These are phyloP conservation scores for Amphirosellinia nigrospora DNA, from an alignment of 495 filamentous ascomycete species.

Conservation along the genomic window DNA sequence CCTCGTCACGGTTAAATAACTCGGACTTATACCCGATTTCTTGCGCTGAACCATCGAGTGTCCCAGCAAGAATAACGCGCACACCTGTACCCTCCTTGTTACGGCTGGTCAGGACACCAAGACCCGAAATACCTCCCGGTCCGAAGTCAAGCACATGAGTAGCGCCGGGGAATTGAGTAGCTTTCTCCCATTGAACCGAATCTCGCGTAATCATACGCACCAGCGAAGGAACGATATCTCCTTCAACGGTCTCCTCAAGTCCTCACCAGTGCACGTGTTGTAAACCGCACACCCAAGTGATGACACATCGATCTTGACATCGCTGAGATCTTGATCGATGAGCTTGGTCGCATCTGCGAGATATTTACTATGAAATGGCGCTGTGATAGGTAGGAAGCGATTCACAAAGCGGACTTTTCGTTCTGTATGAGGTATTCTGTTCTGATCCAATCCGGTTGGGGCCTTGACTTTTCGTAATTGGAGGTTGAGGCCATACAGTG, in stretches of 20 bases:
- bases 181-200: conserved; percentile 91
- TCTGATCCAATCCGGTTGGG: conserved; percentile 94
- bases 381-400: conserved; percentile 95
- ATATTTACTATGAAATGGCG: conserved; percentile 97
- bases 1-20: conserved; percentile 92
- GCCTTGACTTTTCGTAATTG: conserved; percentile 96
- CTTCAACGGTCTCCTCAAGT: conserved; percentile 69
- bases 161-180: conserved; percentile 84
- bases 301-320: conserved; percentile 71
- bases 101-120: conserved; percentile 94
- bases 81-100: conserved; percentile 99
- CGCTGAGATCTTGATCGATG: conserved; percentile 85
- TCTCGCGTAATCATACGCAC: conserved; percentile 93
- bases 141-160: conserved; percentile 97
- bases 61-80: conserved; percentile 89
- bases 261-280: conserved; percentile 83
- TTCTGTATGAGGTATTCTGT: conserved; percentile 89
- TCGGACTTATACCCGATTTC: conserved; percentile 98
- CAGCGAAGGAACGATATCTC: conserved; percentile 77
- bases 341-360: conserved; percentile 77
- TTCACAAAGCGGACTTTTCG: conserved; percentile 96
- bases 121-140: conserved; percentile 92
- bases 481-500: conserved; percentile 92
- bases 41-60: conserved; percentile 84
- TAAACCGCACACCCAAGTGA: conserved; percentile 82